Conservation (phyloP, 2,329 filamentous ascomycete species). For the Diaporthe sp. region DNA sequence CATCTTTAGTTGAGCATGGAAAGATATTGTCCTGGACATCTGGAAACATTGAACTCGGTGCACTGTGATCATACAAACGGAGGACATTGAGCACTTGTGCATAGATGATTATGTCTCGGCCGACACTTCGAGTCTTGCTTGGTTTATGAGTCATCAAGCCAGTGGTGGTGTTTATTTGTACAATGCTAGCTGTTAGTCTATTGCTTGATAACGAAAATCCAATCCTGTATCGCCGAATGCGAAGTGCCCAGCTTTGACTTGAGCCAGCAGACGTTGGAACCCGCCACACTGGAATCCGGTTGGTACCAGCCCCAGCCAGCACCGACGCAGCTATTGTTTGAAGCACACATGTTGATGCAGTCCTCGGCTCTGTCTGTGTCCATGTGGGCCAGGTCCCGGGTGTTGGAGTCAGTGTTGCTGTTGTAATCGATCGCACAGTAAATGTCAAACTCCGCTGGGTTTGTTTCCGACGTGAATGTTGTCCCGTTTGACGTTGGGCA, state of each 20-base stretch:
- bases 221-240: background rate
- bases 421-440: constrained; percentile 22
- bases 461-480: constrained; percentile 7
- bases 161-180: too few species aligned
- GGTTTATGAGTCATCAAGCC: too few species aligned
- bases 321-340: background rate
- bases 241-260: constrained; percentile 18
- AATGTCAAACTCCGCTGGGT: background rate
- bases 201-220: constrained; percentile 17
- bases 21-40: too few species aligned
- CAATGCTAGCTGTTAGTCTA: background rate
- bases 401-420: background rate
- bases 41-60: too few species aligned
- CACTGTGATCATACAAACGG: too few species aligned
- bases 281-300: constrained; percentile 3
- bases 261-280: constrained; percentile 14
- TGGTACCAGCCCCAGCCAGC: constrained; percentile 25
- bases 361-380: background rate
- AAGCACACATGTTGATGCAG: constrained; percentile 12
- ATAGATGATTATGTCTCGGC: too few species aligned
- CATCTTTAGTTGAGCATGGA: too few species aligned
- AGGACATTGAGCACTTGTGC: too few species aligned
- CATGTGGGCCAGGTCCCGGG: background rate
- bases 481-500: constrained; percentile 10
- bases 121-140: too few species aligned